Base-by-base conservation (phyloP, 2,329 filamentous ascomycete species). In the Aspergillus latus region DNA sequence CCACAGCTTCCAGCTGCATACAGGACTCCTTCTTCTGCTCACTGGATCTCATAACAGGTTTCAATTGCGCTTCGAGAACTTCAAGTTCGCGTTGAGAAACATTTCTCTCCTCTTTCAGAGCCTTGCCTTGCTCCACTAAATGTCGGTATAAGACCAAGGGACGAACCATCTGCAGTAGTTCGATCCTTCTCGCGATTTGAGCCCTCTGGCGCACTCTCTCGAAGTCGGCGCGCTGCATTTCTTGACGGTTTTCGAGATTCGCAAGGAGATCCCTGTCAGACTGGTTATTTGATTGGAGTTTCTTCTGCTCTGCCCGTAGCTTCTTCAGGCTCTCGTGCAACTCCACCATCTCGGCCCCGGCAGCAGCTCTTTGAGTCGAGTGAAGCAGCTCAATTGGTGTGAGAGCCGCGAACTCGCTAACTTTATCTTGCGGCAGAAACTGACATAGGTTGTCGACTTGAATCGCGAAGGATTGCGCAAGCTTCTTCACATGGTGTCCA, bases 401-500 rank as follows among this genome's bases (percentile, higher is more conserved):
- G 63, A 96, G 84, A 4, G 84, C 88, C 4, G 94, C 91, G 70
- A 99, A 99, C 68, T 97, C 92, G 26, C 92, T 90, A 1, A 99
- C 94, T 64, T 92, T 89, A 70, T 99, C 94, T 72, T 99, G 94
- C 0, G 94, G 94, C 44, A 99, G 78, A 66, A 99, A 99, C 71
- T 99, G 94, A 72, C 94, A 99, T 2, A 99, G 81, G 65, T 99
- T 99, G 77, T 99, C 94, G 62, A 97, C 90, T 73, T 99, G 94
- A 50, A 99, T 97, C 48, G 88, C 88, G 66, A 96, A 86, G 8
- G 80, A 81, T 57, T 80, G 83, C 59, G 88, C 88, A 48, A 96
- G 76, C 8, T 80, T 75, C 64, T 88, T 80, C 5, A 97, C 81
- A 3, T 80, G 80, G 66, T 87, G 88, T 60, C 86, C 83, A 1